Evolutionary conservation across 805 yeast genomes (phyloP), one percentile per base, ranked within the genome.

Genomic region (Kuraishia cidri): DNA sequence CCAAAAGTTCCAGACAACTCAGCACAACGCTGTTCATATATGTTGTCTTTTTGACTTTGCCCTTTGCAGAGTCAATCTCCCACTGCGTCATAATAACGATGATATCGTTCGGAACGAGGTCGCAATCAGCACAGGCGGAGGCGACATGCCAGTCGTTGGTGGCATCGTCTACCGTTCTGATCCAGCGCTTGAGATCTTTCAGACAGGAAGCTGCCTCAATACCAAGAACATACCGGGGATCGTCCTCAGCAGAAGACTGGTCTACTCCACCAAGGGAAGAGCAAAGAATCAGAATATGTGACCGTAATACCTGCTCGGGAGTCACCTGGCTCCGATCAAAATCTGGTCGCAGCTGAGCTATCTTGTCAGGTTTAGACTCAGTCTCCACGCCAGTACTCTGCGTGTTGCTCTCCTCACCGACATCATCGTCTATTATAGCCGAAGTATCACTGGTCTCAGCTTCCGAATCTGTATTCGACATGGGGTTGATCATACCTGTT

Each of bases 251-350:
- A 0, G 79, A 61, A 1, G 79, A 56, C 30, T 79, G 72, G 54
- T 88, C 96, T 1, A 79, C 71, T 2, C 97, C 97, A 34, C 98
- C 98, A 3, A 90, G 65, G 0, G 97, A 95, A 3, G 95, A 74
- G 3, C 87, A 85, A 25, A 88, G 64, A 27, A 84, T 75, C 10
- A 88, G 71, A 21, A 90, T 79, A 53, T 85, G 86, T 15, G 37
- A 25, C 27, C 20, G 18, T 16, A 34, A 15, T n/a, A 34, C 33
- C 12, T 22, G 26, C 17, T 34, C 35, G 5, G 30, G 21, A 25
- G 27, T 25, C 9, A 25, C 27, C n/a, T n/a, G n/a, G n/a, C n/a
- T n/a, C n/a, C n/a, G n/a, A n/a, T n/a, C n/a, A n/a, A n/a, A n/a
- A n/a, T n/a, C n/a, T n/a, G n/a, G n/a, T n/a, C n/a, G n/a, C n/a